Percentiles rank a stretch among this genome's conserved stretches.
These are phyloP conservation scores for Haplosporangium sp. DNA, from an alignment of 371 early-diverging fungal genomes.

Conservation along the genomic window DNA sequence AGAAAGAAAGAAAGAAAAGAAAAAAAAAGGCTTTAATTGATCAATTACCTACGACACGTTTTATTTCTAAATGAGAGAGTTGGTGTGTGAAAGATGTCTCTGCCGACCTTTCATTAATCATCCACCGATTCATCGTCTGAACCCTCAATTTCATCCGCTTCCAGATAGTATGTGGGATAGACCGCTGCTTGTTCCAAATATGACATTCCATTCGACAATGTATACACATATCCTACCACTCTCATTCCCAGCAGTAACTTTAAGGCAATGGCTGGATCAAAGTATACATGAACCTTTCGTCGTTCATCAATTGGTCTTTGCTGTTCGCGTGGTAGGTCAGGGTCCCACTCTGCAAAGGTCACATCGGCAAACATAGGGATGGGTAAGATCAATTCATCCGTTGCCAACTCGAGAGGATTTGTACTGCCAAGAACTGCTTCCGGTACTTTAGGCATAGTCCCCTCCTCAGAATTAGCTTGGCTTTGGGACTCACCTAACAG, in stretches of 20 bases:
- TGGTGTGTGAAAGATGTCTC: neutral
- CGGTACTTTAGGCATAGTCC: neutral
- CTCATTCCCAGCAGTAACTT: conserved; percentile 41
- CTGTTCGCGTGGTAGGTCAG: conserved; percentile 11
- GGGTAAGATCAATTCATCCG: neutral
- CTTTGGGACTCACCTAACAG: conserved; percentile 11
- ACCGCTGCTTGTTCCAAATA: conserved; percentile 41
- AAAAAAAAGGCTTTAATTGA: neutral
- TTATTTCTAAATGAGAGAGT: neutral
- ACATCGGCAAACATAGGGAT: conserved; percentile 20
- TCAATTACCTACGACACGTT: neutral
- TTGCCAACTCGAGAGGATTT: neutral
- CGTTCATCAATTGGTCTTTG: conserved; percentile 19
- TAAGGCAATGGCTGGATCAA: conserved; percentile 22
- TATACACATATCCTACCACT: conserved; percentile 22
- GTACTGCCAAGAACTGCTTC: neutral
- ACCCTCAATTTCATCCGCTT: conserved; percentile 29
- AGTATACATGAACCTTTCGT: conserved; percentile 30
- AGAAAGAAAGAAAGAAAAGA: neutral
- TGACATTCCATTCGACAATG: conserved; percentile 45
- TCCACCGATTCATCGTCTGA: conserved; percentile 20
- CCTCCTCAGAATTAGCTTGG: neutral
- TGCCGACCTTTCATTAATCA: neutral
- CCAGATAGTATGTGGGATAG: conserved; percentile 39
- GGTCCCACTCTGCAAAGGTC: conserved; percentile 24